Evolutionary conservation across 2,329 filamentous ascomycete genomes (phyloP).

Genomic region (Aphanoascus verrucosus): DNA sequence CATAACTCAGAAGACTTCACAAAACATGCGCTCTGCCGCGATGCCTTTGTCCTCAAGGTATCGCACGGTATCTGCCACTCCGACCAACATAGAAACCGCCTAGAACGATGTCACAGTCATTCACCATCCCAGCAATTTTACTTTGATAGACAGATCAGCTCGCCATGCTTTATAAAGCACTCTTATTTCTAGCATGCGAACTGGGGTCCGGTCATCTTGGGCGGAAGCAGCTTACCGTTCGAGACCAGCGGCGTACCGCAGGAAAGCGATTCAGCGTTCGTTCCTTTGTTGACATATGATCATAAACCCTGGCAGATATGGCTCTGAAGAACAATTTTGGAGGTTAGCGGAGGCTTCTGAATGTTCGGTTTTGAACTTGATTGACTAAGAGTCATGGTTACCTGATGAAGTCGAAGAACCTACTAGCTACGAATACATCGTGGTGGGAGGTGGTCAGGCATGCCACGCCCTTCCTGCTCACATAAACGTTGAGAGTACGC

Average conservation of each 20-base stretch:
- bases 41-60: slow-evolving; percentile 22
- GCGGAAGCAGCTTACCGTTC: slow-evolving; percentile 19
- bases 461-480: slow-evolving; percentile 37
- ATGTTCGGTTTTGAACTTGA: slow-evolving; percentile 16
- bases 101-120: slow-evolving; percentile 15
- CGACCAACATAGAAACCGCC: slow-evolving; percentile 15
- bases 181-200: no score
- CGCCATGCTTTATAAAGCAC: no score
- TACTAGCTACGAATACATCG: slow-evolving; percentile 22
- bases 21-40: slow-evolving; percentile 20
- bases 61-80: slow-evolving; percentile 20
- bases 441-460: slow-evolving; percentile 36
- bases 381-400: no score
- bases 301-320: slow-evolving; percentile 21
- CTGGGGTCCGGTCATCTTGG: slow-evolving; percentile 14
- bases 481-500: slow-evolving; percentile 33
- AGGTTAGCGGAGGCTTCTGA: slow-evolving; percentile 18
- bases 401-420: not conserved
- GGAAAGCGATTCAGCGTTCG: slow-evolving; percentile 16
- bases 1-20: slow-evolving; percentile 13
- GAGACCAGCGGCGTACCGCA: slow-evolving; percentile 9
- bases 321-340: slow-evolving; percentile 21
- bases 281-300: slow-evolving; percentile 16
- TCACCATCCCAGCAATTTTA: slow-evolving; percentile 11
- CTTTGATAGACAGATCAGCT: slow-evolving; percentile 11